Percentiles rank a stretch among this genome's conserved stretches.
Evolutionary conservation across 2,329 filamentous ascomycete genomes (phyloP).

Genomic region (Rhynchosporium graminicola): DNA sequence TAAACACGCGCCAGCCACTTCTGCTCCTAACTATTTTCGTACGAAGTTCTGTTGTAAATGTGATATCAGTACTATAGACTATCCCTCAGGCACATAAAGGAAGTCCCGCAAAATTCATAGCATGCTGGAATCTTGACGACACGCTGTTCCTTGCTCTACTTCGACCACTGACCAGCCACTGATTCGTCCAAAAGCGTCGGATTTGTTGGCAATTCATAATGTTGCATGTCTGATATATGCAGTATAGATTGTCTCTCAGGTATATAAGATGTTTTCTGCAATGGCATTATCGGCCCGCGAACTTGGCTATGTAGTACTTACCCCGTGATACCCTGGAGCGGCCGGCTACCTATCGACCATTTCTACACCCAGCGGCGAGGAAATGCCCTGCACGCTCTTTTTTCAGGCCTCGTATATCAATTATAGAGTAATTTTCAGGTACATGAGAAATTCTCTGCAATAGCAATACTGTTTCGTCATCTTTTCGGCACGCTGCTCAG

Average conservation of each 20-base stretch:
- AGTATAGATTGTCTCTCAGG: not conserved
- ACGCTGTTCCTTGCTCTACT: too few species aligned
- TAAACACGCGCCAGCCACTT: not conserved
- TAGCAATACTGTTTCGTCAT: too few species aligned
- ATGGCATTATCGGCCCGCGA: not conserved
- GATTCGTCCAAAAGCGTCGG: not conserved
- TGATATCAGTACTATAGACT: not conserved
- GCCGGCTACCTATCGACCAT: not conserved
- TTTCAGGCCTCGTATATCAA: slow-evolving; percentile 10
- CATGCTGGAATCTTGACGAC: too few species aligned
- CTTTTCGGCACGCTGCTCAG: too few species aligned
- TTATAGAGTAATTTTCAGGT: not conserved
- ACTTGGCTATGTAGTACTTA: not conserved
- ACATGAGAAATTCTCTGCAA: not conserved
- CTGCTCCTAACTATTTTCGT: not conserved
- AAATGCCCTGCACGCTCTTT: not conserved
- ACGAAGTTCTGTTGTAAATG: not conserved
- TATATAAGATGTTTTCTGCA: not conserved
- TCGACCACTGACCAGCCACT: not conserved
- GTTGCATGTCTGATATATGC: slow-evolving; percentile 15
- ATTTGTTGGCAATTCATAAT: not conserved
- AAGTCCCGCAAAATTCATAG: too few species aligned
- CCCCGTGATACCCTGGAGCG: too few species aligned
- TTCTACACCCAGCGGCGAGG: not conserved
- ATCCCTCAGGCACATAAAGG: too few species aligned